Conservation (phyloP, 78 protist species). For the Dictyostelium intermedium region DNA sequence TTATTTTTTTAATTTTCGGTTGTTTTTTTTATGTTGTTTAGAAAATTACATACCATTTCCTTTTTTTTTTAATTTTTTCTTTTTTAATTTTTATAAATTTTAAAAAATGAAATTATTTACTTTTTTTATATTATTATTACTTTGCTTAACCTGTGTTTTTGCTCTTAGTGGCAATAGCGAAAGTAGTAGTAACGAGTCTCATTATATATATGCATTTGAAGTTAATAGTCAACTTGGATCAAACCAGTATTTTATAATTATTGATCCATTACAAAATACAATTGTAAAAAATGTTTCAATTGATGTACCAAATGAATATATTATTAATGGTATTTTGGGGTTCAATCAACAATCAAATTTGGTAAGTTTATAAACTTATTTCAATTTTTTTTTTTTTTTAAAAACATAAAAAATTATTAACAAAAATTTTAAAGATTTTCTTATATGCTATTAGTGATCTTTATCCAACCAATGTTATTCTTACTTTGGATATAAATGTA, state of each 20-base stretch:
- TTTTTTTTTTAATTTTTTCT: too few species aligned
- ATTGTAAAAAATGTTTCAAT: not conserved
- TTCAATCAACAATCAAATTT: not conserved
- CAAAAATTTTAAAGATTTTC: not conserved
- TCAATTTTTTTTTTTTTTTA: not conserved
- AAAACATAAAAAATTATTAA: not conserved
- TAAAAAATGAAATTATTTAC: not conserved
- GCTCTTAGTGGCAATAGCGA: not conserved
- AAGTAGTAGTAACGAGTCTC: not conserved
- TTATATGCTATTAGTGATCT: not conserved
- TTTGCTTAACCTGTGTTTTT: not conserved
- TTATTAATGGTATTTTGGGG: not conserved
- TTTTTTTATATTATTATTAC: not conserved
- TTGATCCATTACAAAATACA: not conserved
- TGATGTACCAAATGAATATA: not conserved
- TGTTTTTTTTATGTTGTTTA: too few species aligned
- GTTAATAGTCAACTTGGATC: not conserved
- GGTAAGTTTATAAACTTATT: not conserved
- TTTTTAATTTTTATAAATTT: too few species aligned
- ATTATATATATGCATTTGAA: not conserved
- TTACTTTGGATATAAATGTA: not conserved
- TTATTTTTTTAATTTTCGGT: too few species aligned
- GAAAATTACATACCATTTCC: too few species aligned
- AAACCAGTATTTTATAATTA: not conserved
- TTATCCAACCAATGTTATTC: not conserved